phyloP scores from a whole-genome alignment of 176 grass and related monocot genomes.

The Musa troglodytarum region DNA sequence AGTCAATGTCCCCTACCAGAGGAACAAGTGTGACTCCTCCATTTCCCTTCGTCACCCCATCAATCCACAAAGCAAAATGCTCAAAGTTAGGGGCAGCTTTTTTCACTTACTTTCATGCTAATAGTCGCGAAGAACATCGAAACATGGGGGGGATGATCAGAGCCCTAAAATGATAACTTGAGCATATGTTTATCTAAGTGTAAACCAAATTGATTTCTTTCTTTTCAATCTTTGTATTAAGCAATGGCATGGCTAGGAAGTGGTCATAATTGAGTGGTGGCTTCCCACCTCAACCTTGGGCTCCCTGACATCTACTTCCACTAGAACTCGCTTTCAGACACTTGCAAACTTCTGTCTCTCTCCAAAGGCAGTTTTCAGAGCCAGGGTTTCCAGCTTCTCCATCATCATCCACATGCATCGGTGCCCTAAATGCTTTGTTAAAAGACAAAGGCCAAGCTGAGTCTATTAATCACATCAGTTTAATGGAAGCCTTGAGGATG shows the following conservation, averaged over 20 bases:
- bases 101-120: neutral
- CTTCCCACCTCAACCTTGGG: neutral
- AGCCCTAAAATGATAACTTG: neutral
- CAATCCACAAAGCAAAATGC: neutral
- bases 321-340: neutral
- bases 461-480: neutral
- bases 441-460: constrained; percentile 1
- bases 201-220: neutral
- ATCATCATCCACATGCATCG: neutral
- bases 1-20: neutral
- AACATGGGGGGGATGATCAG: neutral
- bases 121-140: neutral
- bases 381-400: neutral
- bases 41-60: neutral
- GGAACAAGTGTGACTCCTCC: neutral
- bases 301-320: constrained; percentile 1
- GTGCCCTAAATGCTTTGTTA: neutral
- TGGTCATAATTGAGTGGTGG: neutral
- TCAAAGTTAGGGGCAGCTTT: neutral
- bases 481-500: neutral
- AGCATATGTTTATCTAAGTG: neutral
- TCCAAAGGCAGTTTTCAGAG: neutral
- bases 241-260: neutral
- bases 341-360: neutral
- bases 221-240: neutral